phyloP scores from a whole-genome alignment of 345 rosid genomes.

The Theobroma cacao region DNA sequence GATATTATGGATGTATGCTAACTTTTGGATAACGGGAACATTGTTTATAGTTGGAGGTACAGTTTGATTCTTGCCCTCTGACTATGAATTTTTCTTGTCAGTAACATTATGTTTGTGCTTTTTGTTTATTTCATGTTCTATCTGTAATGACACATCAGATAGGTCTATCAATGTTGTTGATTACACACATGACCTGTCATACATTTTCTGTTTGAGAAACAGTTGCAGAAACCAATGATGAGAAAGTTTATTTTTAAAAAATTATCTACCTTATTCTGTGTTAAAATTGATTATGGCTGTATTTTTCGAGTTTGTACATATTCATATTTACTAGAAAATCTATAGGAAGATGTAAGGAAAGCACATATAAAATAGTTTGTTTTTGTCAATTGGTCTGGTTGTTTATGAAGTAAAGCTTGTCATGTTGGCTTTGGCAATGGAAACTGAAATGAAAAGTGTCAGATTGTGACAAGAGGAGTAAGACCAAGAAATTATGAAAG shows the following conservation, averaged over 20 bases:
- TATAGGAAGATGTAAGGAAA: neutral
- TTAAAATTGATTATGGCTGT: neutral
- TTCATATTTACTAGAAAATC: neutral
- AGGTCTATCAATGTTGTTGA: neutral
- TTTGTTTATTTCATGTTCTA: neutral
- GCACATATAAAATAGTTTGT: neutral
- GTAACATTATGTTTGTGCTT: neutral
- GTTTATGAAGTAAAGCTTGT: conserved; percentile 2
- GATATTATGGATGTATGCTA: conserved; percentile 96
- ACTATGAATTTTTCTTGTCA: neutral
- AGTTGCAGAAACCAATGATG: neutral
- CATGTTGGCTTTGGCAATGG: neutral
- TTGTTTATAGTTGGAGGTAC: conserved; percentile 95
- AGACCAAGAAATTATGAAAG: neutral
- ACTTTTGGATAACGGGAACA: conserved; percentile 96
- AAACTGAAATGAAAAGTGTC: neutral
- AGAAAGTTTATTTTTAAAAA: neutral
- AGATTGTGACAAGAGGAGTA: neutral
- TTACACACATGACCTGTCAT: neutral
- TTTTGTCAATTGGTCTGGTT: neutral
- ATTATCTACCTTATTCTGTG: neutral
- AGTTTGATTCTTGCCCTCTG: conserved; percentile 15
- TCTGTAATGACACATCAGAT: neutral
- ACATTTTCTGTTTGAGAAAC: neutral
- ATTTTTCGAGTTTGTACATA: neutral